Percentiles rank a stretch among this genome's conserved stretches.
These are phyloP conservation scores for Cladosporium halotolerans DNA, from an alignment of 2,329 filamentous ascomycete genomes.

Conservation along the genomic window DNA sequence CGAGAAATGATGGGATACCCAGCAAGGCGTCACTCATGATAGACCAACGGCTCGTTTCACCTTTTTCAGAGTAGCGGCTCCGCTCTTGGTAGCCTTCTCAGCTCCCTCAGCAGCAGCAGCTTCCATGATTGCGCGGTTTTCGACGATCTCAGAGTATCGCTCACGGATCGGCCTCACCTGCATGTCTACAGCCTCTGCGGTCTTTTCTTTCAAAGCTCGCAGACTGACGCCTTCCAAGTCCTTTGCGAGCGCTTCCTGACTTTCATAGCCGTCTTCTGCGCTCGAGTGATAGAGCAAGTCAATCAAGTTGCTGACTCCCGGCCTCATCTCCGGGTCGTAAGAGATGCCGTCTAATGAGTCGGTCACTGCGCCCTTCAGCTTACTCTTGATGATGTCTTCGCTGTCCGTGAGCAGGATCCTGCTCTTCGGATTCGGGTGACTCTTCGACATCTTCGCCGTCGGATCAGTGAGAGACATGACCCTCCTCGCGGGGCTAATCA, in stretches of 20 bases:
- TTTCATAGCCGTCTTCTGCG: constrained; percentile 29
- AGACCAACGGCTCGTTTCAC: constrained; percentile 42
- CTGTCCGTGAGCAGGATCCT: constrained; percentile 77
- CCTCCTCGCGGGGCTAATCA: constrained; percentile 74
- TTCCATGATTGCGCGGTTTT: constrained; percentile 49
- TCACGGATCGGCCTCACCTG: constrained; percentile 52
- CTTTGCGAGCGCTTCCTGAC: constrained; percentile 41
- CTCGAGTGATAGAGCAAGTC: constrained; percentile 63
- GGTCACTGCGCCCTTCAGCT: constrained; percentile 69
- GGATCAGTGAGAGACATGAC: constrained; percentile 86
- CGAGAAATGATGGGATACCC: neutral
- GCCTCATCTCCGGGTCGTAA: constrained; percentile 64
- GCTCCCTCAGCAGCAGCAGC: constrained; percentile 55
- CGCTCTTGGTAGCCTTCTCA: constrained; percentile 55
- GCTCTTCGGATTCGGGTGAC: constrained; percentile 62
- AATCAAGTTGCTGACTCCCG: constrained; percentile 82
- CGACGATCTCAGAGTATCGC: constrained; percentile 50
- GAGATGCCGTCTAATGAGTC: constrained; percentile 63
- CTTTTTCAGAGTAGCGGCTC: constrained; percentile 44
- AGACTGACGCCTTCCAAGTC: constrained; percentile 44
- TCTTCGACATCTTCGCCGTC: constrained; percentile 89
- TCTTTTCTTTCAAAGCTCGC: constrained; percentile 56
- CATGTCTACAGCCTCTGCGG: constrained; percentile 52
- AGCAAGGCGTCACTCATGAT: constrained; percentile 10
- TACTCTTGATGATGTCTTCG: constrained; percentile 56